These are phyloP conservation scores for Macrolepiota albuminosa DNA, from an alignment of 768 basidiomycete species.

Conservation along the genomic window DNA sequence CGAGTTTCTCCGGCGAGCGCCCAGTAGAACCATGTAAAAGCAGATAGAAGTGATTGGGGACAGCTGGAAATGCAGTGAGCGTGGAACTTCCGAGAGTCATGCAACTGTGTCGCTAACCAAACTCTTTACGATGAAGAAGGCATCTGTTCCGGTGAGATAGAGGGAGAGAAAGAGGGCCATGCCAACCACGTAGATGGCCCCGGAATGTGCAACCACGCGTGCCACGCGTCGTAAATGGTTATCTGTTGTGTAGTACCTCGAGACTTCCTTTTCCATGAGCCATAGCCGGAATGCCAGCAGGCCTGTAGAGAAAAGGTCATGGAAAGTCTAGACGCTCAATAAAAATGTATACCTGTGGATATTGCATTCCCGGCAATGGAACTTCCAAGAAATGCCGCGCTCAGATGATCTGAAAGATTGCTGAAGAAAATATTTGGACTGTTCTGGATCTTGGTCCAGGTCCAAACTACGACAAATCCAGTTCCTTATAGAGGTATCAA, in stretches of 20 bases:
- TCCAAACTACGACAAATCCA: not conserved
- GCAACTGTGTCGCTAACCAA: not conserved
- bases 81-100: not conserved
- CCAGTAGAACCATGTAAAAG: not conserved
- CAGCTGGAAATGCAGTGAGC: not conserved
- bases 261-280: not conserved
- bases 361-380: not conserved
- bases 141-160: not conserved
- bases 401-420: not conserved
- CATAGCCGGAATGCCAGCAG: slow-evolving; percentile 1
- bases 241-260: not conserved
- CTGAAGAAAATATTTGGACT: not conserved
- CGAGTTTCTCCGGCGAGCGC: not conserved
- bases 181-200: not conserved
- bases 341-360: not conserved
- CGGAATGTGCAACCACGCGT: too few relatives aligned
- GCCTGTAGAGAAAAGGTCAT: not conserved
- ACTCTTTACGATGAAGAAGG: not conserved
- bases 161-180: not conserved
- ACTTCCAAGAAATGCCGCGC: not conserved
- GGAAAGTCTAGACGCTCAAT: not conserved
- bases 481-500: not conserved
- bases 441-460: not conserved
- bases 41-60: not conserved
- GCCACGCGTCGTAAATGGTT: too few relatives aligned